phyloP scores from a whole-genome alignment of 805 yeast species.

The Wickerhamiella australiensis region DNA sequence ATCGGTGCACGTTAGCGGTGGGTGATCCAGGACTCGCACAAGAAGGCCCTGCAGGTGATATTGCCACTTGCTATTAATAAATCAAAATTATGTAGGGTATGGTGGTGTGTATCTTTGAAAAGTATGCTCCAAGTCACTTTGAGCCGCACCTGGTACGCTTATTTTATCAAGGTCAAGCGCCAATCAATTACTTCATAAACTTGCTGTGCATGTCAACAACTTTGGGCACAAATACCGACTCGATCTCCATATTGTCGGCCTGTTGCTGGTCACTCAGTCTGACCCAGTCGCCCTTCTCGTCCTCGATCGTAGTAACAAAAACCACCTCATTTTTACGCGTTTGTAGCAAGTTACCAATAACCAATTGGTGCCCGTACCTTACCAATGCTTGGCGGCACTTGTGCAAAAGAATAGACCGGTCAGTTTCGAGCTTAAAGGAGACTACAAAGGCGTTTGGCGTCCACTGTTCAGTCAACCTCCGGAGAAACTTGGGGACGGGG shows the following conservation, averaged over 20 bases:
- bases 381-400: constrained; percentile 72
- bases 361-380: constrained; percentile 84
- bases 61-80: too few species aligned
- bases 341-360: constrained; percentile 84
- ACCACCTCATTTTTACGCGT: constrained; percentile 81
- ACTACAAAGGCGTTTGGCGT: constrained; percentile 91
- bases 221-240: constrained; percentile 65
- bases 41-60: too few species aligned
- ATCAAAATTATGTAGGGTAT: too few species aligned
- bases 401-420: constrained; percentile 48
- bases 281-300: constrained; percentile 26
- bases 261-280: constrained; percentile 34
- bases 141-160: too few species aligned
- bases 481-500: constrained; percentile 90
- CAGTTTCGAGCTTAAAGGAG: constrained; percentile 90
- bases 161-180: too few species aligned
- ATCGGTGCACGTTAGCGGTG: too few species aligned
- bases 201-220: constrained; percentile 50
- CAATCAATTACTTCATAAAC: constrained; percentile 37
- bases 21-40: too few species aligned
- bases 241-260: constrained; percentile 47
- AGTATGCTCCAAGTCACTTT: too few species aligned
- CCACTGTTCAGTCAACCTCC: constrained; percentile 83
- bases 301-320: constrained; percentile 43
- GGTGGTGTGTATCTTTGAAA: too few species aligned